phyloP scores from a whole-genome alignment of 257 asterid species.

The Gentiana dahurica region DNA sequence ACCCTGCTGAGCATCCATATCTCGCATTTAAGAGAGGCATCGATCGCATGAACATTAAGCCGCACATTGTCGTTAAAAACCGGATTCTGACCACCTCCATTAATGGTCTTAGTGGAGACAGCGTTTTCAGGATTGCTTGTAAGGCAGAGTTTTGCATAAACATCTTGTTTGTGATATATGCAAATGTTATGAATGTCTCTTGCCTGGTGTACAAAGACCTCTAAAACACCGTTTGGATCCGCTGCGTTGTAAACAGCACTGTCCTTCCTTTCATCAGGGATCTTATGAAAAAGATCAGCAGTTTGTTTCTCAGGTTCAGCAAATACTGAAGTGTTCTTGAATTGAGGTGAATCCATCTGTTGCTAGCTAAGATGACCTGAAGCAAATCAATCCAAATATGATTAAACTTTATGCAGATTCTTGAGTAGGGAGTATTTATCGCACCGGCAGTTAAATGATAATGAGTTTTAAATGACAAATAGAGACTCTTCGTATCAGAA shows the following conservation, averaged over 20 bases:
- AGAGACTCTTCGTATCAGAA: too few relatives aligned
- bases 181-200: constrained; percentile 91
- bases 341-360: constrained; percentile 82
- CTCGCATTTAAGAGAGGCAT: constrained; percentile 85
- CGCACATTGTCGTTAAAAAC: constrained; percentile 62
- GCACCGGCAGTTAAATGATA: too few relatives aligned
- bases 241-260: constrained; percentile 21
- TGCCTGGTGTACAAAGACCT: constrained; percentile 81
- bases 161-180: constrained; percentile 94
- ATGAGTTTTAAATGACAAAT: too few relatives aligned
- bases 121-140: constrained; percentile 77
- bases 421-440: too few relatives aligned
- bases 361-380: constrained; percentile 30
- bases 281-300: constrained; percentile 20
- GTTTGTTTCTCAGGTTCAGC: constrained; percentile 51
- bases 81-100: constrained; percentile 91
- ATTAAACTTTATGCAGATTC: too few relatives aligned
- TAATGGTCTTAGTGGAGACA: constrained; percentile 66
- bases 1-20: constrained; percentile 98
- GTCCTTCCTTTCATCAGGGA: constrained; percentile 29
- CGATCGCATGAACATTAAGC: constrained; percentile 44
- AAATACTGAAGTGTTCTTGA: constrained; percentile 42
- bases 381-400: constrained; percentile 2
- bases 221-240: constrained; percentile 50
- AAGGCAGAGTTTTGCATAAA: constrained; percentile 76